Evolutionary conservation across 108 stramenopile species (phyloP), one percentile per base, ranked within the genome.

Genomic region (Cylindrotheca closterium): DNA sequence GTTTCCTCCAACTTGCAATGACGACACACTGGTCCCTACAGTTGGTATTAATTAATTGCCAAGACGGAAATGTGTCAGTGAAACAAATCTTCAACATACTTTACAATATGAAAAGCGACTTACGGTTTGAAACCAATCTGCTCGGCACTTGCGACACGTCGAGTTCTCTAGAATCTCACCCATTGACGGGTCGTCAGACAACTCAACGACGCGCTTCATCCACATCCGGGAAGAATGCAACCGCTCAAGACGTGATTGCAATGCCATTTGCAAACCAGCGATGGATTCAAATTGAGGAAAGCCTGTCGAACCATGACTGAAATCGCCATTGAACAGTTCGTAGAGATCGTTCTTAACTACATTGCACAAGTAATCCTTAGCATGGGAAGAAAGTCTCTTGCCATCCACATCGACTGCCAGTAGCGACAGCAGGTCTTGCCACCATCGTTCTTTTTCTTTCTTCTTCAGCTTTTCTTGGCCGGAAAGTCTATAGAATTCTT

Each of bases 241-340:
- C 53, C 60, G 56, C 31, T 71, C 30, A 17, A 79, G 47, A 42
- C 78, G 70, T 17, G 73, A 25, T 21, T 58, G 28, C 0, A 83
- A 51, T 8, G 82, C 82, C 37, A 54, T 48, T 65, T 51, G 64
- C 23, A 84, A 46, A 8, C 79, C 83, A 57, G 47, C 25, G 12
- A 81, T 26, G 47, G 47, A 46, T 10, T 24, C 55, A 65, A 84
- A 84, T 22, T 58, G 60, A 55, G 83, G 79, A 68, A 84, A 81
- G 4, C 48, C 64, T 48, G 55, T 45, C 37, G 33, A 30, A 28
- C 34, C 52, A 45, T 48, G 42, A 50, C 73, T 42, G 18, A 86
- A 46, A 37, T 66, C 77, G 46, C 71, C 52, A 18, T 47, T 45
- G 27, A 86, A 67, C 17, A 62, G 66, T 28, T 78, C 79, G 32